Evolutionary conservation across 179 eudicot genomes (phyloP).

Genomic region (Sideroxylon spinosum): DNA sequence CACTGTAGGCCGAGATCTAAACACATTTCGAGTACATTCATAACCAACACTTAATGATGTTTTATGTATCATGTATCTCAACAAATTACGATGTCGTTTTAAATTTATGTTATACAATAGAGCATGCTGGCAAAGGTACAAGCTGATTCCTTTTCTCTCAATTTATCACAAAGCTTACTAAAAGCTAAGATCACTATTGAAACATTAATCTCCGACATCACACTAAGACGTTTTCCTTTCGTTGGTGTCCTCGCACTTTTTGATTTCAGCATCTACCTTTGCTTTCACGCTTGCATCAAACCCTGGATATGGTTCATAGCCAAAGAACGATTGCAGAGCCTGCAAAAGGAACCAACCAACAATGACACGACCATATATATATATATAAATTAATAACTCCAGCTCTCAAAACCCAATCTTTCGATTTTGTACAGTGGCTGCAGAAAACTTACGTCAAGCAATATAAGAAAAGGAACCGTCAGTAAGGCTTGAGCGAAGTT

Average conservation of each 20-base stretch:
- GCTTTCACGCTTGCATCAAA: constrained; percentile 59
- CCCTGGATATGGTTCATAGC: constrained; percentile 88
- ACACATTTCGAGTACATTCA: too few relatives aligned
- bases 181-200: not conserved
- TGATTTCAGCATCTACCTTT: constrained; percentile 53
- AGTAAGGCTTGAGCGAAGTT: constrained; percentile 77
- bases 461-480: constrained; percentile 93
- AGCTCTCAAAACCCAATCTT: not conserved
- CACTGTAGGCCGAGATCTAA: too few relatives aligned
- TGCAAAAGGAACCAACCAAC: constrained; percentile 20
- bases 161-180: not conserved
- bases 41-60: not conserved
- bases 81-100: too few relatives aligned
- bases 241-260: constrained; percentile 60
- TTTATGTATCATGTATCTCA: not conserved
- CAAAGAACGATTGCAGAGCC: constrained; percentile 49
- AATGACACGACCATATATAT: not conserved
- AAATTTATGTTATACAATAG: too few relatives aligned
- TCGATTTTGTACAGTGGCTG: not conserved
- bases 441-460: constrained; percentile 65
- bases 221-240: constrained; percentile 52
- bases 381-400: not conserved
- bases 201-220: not conserved
- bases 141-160: constrained; percentile 7
- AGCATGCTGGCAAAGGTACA: not conserved